Evolutionary conservation across 192 early-diverging fungal species (phyloP).

Genomic region (Coemansia sp.): DNA sequence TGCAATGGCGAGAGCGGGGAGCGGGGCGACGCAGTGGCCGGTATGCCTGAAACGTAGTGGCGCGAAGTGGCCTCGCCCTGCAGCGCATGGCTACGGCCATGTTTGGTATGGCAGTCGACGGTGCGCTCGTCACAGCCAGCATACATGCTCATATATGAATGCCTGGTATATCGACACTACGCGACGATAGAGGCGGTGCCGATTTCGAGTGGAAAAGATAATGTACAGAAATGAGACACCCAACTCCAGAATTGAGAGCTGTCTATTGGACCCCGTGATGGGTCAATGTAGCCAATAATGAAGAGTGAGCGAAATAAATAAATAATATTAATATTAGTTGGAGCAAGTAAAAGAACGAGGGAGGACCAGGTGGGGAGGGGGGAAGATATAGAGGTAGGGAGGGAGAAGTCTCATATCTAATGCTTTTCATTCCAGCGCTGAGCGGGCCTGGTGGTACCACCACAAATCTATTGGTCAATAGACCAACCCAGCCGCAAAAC

Average conservation of each 20-base stretch:
- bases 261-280: slow-evolving; percentile 11
- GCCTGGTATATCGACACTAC: neutral
- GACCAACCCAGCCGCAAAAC: neutral
- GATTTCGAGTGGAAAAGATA: neutral
- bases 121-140: slow-evolving; percentile 1
- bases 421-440: neutral
- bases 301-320: neutral
- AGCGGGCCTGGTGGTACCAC: neutral
- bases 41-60: slow-evolving; percentile 17
- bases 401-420: neutral
- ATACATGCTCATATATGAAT: neutral
- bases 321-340: slow-evolving; percentile 5
- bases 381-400: neutral
- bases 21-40: slow-evolving; percentile 17
- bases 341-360: slow-evolving; percentile 2
- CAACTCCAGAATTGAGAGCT: neutral
- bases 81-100: slow-evolving; percentile 4
- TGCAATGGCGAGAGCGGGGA: slow-evolving; percentile 23
- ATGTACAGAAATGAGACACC: slow-evolving; percentile 11
- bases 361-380: neutral
- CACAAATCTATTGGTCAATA: neutral
- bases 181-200: neutral
- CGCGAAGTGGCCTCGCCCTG: slow-evolving; percentile 5
- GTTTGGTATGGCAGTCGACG: neutral
- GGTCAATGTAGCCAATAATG: neutral